Percentiles rank a stretch among this genome's conserved stretches.
Conservation (phyloP, 106 monocot species). For the Alisma plantagoaquatica region DNA sequence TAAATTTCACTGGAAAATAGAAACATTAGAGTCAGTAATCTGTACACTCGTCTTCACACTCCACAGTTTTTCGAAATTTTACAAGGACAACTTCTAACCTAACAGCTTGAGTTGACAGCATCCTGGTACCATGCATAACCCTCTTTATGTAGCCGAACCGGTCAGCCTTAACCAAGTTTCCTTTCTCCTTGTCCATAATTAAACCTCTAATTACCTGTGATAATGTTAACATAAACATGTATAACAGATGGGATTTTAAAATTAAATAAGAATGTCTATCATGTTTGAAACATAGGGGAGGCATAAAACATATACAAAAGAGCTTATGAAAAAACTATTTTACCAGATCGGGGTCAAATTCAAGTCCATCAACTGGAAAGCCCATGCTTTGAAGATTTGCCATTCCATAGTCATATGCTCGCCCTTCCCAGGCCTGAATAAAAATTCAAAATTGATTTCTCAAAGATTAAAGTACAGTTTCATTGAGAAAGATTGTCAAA, state of each 20-base stretch:
- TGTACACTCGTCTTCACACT: too few relatives aligned
- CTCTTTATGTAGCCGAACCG: conserved; percentile 92
- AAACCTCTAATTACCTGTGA: conserved; percentile 92
- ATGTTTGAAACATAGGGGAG: too few relatives aligned
- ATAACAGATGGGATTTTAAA: conserved; percentile 1
- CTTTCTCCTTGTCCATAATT: conserved; percentile 91
- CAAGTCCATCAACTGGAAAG: conserved; percentile 78
- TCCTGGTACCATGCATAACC: conserved; percentile 93
- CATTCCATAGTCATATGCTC: conserved; percentile 98
- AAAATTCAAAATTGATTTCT: conserved; percentile 2
- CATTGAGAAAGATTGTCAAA: neutral
- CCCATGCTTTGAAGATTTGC: conserved; percentile 84
- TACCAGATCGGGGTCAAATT: conserved; percentile 96
- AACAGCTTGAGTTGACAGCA: conserved; percentile 74
- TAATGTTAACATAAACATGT: neutral
- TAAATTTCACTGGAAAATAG: conserved; percentile 73
- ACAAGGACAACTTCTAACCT: conserved; percentile 43
- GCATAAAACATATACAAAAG: too few relatives aligned
- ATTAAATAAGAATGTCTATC: neutral
- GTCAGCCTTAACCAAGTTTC: conserved; percentile 92
- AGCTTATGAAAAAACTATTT: too few relatives aligned
- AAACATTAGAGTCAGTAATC: conserved; percentile 3
- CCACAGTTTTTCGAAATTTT: too few relatives aligned
- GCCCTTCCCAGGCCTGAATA: conserved; percentile 89
- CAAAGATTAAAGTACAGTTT: too few relatives aligned